Evolutionary conservation across 2,329 filamentous ascomycete genomes (phyloP).

Genomic region (Cercospora canescens): DNA sequence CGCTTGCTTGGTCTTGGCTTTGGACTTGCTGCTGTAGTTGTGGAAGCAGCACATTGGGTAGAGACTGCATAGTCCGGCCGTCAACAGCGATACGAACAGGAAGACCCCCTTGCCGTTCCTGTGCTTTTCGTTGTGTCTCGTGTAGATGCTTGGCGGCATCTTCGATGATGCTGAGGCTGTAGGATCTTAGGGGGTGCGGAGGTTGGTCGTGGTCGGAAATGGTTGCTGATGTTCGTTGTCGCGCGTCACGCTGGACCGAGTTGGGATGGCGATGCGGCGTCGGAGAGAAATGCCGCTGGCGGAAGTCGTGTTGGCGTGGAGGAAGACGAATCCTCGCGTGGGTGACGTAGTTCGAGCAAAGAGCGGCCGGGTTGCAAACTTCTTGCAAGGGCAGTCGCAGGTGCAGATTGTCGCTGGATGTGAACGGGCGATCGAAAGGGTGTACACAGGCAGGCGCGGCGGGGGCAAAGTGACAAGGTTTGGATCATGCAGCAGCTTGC

Average conservation of each 20-base stretch:
- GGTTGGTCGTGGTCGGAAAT: background rate
- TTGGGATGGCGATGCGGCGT: background rate
- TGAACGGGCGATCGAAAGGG: background rate
- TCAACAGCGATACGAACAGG: conserved; percentile 29
- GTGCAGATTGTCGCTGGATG: background rate
- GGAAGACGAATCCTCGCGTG: background rate
- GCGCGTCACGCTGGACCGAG: conserved; percentile 45
- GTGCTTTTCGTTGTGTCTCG: conserved; percentile 33
- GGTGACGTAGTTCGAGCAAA: background rate
- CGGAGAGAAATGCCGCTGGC: background rate
- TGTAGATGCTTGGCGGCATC: conserved; percentile 30
- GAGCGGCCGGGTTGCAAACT: background rate
- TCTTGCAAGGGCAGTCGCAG: background rate
- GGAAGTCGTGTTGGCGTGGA: background rate
- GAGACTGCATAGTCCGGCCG: conserved; percentile 38
- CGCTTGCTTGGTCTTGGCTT: conserved; percentile 26
- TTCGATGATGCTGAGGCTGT: conserved; percentile 5
- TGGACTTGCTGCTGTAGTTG: conserved; percentile 36
- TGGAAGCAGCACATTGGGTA: conserved; percentile 39
- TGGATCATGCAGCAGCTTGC: background rate
- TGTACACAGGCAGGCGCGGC: background rate
- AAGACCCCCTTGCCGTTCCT: conserved; percentile 37
- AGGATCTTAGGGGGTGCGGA: conserved; percentile 15
- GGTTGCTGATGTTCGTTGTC: background rate
- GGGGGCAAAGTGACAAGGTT: background rate